Percentiles rank a stretch among this genome's conserved stretches.
Evolutionary conservation across 257 asterid species (phyloP).

Genomic region (Jacaranda mimosifolia): DNA sequence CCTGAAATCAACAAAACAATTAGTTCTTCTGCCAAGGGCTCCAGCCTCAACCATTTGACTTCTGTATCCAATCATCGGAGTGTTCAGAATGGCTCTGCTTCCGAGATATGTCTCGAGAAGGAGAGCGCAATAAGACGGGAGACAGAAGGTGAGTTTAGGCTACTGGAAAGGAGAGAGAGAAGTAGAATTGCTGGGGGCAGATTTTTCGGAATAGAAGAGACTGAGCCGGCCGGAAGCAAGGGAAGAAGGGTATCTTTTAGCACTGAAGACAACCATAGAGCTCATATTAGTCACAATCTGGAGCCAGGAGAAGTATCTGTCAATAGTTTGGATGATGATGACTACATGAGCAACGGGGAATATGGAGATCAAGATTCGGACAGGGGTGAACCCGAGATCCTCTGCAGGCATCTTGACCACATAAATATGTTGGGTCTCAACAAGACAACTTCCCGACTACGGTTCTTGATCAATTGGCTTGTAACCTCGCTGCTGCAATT

Average conservation of each 20-base stretch:
- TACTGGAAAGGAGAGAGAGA: constrained; percentile 86
- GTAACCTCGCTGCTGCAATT: constrained; percentile 89
- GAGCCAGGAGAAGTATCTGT: constrained; percentile 70
- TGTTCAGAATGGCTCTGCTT: constrained; percentile 54
- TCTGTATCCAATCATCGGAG: constrained; percentile 33
- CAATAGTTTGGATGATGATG: constrained; percentile 73
- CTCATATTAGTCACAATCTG: constrained; percentile 53
- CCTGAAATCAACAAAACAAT: constrained; percentile 37
- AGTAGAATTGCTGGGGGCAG: constrained; percentile 73
- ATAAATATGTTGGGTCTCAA: constrained; percentile 90
- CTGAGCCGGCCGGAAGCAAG: constrained; percentile 67
- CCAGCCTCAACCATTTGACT: too few species aligned
- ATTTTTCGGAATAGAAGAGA: constrained; percentile 81
- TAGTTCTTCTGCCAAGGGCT: too few species aligned
- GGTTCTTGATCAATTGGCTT: constrained; percentile 92
- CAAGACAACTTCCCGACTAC: constrained; percentile 83
- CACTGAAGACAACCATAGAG: constrained; percentile 63
- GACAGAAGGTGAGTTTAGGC: constrained; percentile 88
- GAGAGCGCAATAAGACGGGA: constrained; percentile 92
- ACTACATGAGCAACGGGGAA: constrained; percentile 68
- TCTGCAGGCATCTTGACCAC: constrained; percentile 85
- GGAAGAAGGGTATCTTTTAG: constrained; percentile 86
- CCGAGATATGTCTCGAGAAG: constrained; percentile 59
- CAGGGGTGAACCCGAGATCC: constrained; percentile 83
- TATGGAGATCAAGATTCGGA: constrained; percentile 75